Evolutionary conservation across 148 eudicot species (phyloP), one percentile per base, ranked within the genome.

Genomic region (Dianthus caryophyllus): DNA sequence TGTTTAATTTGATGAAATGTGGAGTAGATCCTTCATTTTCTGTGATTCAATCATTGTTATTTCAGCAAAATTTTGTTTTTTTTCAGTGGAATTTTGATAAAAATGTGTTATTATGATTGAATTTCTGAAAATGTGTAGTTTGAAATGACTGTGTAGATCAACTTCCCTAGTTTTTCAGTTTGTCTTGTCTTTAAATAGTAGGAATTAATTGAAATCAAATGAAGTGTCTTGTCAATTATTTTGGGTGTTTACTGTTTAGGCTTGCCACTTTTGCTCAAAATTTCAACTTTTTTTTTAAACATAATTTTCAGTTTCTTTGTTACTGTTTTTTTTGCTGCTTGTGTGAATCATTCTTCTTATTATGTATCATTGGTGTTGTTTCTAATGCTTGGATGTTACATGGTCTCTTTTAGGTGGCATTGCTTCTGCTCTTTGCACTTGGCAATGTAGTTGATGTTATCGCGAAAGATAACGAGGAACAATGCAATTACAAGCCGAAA

Each of bases 401-500:
- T 53, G 4, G 48, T 11, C 61, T 10, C 33, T 55, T 74, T 68
- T 61, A 82, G 87, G 83, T 65, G 71, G 84, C 75, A 68, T 64
- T 79, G 74, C 78, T 84, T 69, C 73, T 77, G 65, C 72, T 84
- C 17, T 44, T 75, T 11, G 60, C 70, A 9, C 21, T 84, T 36
- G 67, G 82, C 76, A 78, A 73, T 63, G 76, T 74, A 16, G 56
- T 69, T 30, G 76, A 56, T 74, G 61, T 66, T 51, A 11, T 63
- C 15, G 79, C 60, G 15, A 54, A 75, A 36, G 82, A 78, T 51
- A 65, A 47, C n/a, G 78, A 78, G 68, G 79, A 67, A 29, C 79
- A 75, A 72, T 84, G 88, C 61, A 76, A 70, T 11, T 61, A 65
- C 60, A 73, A 74, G 80, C 85, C 85, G 9, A 67, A 57, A 46